Conservation (phyloP, 1,284 basidiomycete species). For the Coniferiporia sulphurascens region DNA sequence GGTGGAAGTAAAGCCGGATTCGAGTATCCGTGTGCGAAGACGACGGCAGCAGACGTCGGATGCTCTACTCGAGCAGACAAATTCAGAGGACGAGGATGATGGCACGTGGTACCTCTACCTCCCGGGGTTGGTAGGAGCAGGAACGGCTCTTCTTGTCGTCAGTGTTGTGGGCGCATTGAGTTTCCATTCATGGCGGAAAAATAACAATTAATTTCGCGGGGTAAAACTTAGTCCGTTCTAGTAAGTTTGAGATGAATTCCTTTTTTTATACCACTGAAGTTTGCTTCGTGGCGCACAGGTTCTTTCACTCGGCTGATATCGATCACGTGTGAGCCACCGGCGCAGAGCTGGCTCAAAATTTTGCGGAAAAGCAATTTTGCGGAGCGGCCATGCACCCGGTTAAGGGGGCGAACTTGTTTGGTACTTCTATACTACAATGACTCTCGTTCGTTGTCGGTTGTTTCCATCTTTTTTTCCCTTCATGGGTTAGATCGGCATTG, state of each 20-base stretch:
- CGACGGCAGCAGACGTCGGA: slow-evolving; percentile 47
- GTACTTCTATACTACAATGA: background rate
- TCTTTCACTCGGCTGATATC: background rate
- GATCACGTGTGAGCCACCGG: background rate
- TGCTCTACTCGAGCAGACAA: slow-evolving; percentile 33
- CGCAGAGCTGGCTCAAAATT: background rate
- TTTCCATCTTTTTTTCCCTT: background rate
- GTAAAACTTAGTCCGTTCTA: background rate
- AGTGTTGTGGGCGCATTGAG: slow-evolving; percentile 70
- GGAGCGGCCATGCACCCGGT: background rate
- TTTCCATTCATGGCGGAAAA: slow-evolving; percentile 71
- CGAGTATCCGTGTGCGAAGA: slow-evolving; percentile 34
- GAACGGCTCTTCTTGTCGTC: slow-evolving; percentile 71
- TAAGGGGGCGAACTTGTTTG: background rate
- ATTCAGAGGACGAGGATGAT: slow-evolving; percentile 47
- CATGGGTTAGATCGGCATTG: background rate
- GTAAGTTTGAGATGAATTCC: background rate
- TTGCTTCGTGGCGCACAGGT: background rate
- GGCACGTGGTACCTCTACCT: slow-evolving; percentile 73
- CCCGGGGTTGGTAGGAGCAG: slow-evolving; percentile 70
- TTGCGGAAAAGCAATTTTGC: background rate
- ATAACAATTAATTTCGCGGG: slow-evolving; percentile 32
- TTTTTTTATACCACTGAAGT: background rate
- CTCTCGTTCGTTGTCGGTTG: background rate
- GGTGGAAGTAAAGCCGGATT: slow-evolving; percentile 5